Evolutionary conservation across 257 asterid genomes (phyloP).

Genomic region (Rhazya stricta): DNA sequence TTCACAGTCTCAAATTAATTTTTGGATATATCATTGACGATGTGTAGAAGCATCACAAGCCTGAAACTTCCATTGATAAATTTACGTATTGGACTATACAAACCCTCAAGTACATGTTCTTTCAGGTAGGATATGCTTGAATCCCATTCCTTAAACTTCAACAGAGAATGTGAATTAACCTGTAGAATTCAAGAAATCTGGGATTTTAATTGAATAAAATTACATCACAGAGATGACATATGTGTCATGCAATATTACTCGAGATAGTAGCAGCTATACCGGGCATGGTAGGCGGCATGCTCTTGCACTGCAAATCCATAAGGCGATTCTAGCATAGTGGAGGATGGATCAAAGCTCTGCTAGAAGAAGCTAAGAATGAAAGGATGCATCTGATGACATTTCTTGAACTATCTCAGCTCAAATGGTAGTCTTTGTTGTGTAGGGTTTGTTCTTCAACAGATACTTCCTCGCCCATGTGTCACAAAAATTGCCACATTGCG

Average conservation of each 20-base stretch:
- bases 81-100: conserved; percentile 55
- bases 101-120: conserved; percentile 44
- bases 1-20: neutral
- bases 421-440: conserved; percentile 54
- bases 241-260: conserved; percentile 68
- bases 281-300: conserved; percentile 76
- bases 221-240: conserved; percentile 47
- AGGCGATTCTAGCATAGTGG: conserved; percentile 69
- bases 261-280: conserved; percentile 82
- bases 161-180: neutral
- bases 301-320: conserved; percentile 54
- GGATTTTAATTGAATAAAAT: neutral
- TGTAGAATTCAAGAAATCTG: neutral
- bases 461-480: conserved; percentile 52
- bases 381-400: conserved; percentile 76
- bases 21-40: conserved; percentile 22
- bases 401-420: conserved; percentile 48
- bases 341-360: conserved; percentile 69
- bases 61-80: conserved; percentile 43
- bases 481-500: conserved; percentile 54
- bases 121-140: conserved; percentile 33
- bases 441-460: conserved; percentile 57
- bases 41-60: conserved; percentile 54
- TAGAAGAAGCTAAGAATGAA: conserved; percentile 69
- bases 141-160: neutral